Percentiles rank a stretch among this genome's conserved stretches.
Evolutionary conservation across 768 basidiomycete species (phyloP).

Genomic region (Pulveroboletus frians): DNA sequence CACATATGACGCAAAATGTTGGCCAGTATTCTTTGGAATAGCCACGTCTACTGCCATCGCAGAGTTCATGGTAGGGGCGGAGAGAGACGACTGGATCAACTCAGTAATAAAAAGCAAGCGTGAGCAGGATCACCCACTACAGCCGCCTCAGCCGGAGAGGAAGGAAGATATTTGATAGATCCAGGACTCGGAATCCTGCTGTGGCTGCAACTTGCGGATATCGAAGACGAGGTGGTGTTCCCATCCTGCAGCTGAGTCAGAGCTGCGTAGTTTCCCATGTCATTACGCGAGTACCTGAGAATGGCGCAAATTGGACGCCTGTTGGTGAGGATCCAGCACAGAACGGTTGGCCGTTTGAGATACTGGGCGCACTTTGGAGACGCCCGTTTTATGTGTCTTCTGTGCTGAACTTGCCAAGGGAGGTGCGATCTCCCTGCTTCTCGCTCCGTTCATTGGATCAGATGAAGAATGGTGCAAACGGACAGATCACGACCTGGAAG

Average conservation of each 20-base stretch:
- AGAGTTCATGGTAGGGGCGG: conserved; percentile 1
- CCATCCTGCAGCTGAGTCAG: conserved; percentile 18
- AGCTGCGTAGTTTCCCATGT: background rate
- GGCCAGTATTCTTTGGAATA: conserved; percentile 4
- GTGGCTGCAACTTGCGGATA: conserved; percentile 3
- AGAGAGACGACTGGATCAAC: conserved; percentile 6
- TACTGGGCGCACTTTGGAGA: conserved; percentile 2
- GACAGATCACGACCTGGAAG: background rate
- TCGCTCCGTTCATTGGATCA: conserved; percentile 10
- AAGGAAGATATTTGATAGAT: conserved; percentile 6
- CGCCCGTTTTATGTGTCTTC: conserved; percentile 14
- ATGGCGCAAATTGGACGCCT: conserved; percentile 1
- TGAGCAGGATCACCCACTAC: conserved; percentile 14
- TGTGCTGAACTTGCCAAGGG: conserved; percentile 1
- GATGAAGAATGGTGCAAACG: background rate
- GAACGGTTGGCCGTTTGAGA: conserved; percentile 6
- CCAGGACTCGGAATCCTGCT: conserved; percentile 2
- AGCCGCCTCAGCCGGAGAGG: conserved; percentile 5
- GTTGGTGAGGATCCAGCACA: conserved; percentile 12
- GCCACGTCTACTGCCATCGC: conserved; percentile 12
- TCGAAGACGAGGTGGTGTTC: conserved; percentile 8
- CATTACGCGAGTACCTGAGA: conserved; percentile 13
- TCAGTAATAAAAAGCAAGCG: conserved; percentile 9
- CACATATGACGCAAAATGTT: conserved; percentile 2
- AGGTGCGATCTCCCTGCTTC: background rate